These are phyloP conservation scores for Pisolithus tinctorius DNA, from an alignment of 768 basidiomycete genomes.

Conservation along the genomic window DNA sequence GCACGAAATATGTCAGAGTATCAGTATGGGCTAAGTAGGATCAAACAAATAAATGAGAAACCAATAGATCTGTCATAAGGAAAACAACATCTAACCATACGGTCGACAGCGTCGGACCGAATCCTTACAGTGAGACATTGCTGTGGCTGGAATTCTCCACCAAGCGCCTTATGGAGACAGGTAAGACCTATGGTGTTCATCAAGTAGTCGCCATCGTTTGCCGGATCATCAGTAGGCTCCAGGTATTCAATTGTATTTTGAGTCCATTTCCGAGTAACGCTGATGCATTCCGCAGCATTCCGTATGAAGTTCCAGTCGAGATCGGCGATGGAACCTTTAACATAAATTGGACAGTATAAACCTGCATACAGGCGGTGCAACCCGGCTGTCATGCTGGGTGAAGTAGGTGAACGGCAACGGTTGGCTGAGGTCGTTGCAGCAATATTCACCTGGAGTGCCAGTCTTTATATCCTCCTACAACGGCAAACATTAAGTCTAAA, in stretches of 20 bases:
- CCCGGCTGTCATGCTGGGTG: background rate
- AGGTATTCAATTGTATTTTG: background rate
- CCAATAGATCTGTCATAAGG: no score
- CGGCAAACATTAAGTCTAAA: background rate
- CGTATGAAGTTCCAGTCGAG: background rate
- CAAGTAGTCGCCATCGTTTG: background rate
- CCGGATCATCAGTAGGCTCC: background rate
- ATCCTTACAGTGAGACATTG: no score
- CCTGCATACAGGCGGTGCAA: background rate
- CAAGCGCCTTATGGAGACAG: background rate
- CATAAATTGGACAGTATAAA: background rate
- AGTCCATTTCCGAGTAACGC: background rate
- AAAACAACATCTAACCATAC: no score
- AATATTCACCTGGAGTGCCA: background rate
- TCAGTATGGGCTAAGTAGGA: no score
- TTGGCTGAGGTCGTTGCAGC: no score
- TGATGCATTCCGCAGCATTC: no score
- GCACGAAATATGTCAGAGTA: no score
- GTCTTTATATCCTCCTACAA: background rate
- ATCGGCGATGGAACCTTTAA: background rate
- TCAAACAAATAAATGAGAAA: no score
- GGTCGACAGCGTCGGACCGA: no score
- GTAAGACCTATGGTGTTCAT: background rate
- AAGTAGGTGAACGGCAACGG: background rate
- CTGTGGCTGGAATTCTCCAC: background rate